Evolutionary conservation across 257 asterid species (phyloP), one percentile per base, ranked within the genome.

Genomic region (Nemophila menziesii): DNA sequence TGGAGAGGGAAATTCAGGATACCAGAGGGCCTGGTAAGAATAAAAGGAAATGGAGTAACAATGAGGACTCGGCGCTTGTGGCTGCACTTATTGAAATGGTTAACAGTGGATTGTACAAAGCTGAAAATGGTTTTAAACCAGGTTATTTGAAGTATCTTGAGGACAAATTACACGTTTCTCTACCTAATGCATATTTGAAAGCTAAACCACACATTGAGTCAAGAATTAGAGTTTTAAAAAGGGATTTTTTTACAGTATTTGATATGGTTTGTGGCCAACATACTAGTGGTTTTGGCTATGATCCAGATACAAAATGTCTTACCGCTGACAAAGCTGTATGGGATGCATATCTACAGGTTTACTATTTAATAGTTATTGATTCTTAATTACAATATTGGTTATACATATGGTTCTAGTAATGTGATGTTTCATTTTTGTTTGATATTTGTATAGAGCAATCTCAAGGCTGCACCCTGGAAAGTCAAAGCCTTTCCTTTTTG

Each of bases 71-170:
- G 6, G 44, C 21, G 11, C 52, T 54, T 20, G 4, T 33, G 44
- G 60, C 46, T 4, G 33, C 33, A 23, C 34, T 46, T 55, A 26
- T 55, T 1, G 54, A 46, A 12, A 38, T 46, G 54, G 54, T 55
- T 10, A 53, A 43, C 34, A 9, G 48, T 39, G 55, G 24, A 18
- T 8, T 11, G 19, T 46, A 19, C 33, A 47, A 56, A 56, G 49
- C 24, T 26, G n/a, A 36, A n/a, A 46, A 56, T 56, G 16, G 26
- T 0, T 55, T 55, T 13, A 46, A 36, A 11, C 46, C 26, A 13
- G 29, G 39, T 4, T 44, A 44, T 22, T 17, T 54, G 17, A 54
- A 44, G 4, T 21, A 22, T 34, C n/a, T 45, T 17, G 61, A 54
- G 29, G 60, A 54, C 1, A 44, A 34, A 19, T 1, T 54, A 39